phyloP scores from a whole-genome alignment of 164 flowering plant genomes.

The Tetracentron sinense region DNA sequence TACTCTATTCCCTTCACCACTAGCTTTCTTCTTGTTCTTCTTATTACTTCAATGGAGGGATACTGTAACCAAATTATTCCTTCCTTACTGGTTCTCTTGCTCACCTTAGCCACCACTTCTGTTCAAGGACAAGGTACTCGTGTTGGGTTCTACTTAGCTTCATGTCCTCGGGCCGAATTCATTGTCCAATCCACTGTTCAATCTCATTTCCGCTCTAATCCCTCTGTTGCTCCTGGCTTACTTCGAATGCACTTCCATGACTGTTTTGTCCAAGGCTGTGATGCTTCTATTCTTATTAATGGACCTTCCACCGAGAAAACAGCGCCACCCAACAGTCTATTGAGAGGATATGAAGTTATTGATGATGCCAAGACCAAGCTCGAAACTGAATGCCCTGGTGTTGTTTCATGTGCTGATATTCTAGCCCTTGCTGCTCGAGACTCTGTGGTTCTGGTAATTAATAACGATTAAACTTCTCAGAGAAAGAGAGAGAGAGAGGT shows the following conservation, averaged over 20 bases:
- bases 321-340: conserved; percentile 30
- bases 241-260: conserved; percentile 70
- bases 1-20: not conserved
- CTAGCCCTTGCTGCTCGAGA: conserved; percentile 70
- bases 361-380: conserved; percentile 55
- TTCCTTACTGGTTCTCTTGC: not conserved
- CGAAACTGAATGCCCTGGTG: conserved; percentile 58
- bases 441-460: conserved; percentile 46
- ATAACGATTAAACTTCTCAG: too few relatives aligned
- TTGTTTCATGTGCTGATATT: conserved; percentile 73
- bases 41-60: conserved; percentile 1
- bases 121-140: conserved; percentile 35
- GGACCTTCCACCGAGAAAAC: conserved; percentile 48
- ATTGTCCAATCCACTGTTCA: conserved; percentile 36
- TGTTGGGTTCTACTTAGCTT: conserved; percentile 38
- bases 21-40: not conserved
- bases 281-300: conserved; percentile 52
- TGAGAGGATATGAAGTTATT: conserved; percentile 55
- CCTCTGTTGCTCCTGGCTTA: conserved; percentile 46
- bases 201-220: conserved; percentile 26
- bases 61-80: not conserved
- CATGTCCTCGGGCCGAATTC: conserved; percentile 48
- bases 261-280: conserved; percentile 73
- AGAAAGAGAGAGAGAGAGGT: too few relatives aligned
- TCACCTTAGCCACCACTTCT: not conserved